Conservation (phyloP, 169 alveolate genomes). For the Haemoproteus tartakovskyi region DNA sequence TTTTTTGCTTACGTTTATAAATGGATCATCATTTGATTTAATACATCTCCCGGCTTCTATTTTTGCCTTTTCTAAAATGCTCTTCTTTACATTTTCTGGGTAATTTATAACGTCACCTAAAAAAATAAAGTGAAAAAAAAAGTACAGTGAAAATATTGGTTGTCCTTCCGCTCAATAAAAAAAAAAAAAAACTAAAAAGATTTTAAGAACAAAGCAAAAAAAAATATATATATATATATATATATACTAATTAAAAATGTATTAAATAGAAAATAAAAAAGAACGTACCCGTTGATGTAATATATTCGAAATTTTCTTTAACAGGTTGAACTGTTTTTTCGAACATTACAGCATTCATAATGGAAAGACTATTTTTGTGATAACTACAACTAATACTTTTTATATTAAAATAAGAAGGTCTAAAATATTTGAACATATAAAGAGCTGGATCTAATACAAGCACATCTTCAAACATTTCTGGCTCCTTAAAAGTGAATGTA, state of each 20-base stretch:
- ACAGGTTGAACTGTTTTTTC: constrained; percentile 26
- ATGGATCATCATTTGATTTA: constrained; percentile 58
- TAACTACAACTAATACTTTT: constrained; percentile 60
- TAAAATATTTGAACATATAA: constrained; percentile 63
- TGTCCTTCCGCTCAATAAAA: too few species aligned
- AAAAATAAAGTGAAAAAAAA: background rate
- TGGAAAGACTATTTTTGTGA: constrained; percentile 55
- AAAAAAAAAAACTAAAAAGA: background rate
- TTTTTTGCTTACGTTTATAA: constrained; percentile 35
- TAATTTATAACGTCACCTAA: constrained; percentile 46
- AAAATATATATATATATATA: background rate
- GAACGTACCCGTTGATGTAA: constrained; percentile 49
- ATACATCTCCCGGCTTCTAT: constrained; percentile 43
- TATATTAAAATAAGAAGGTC: constrained; percentile 56
- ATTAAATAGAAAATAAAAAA: background rate
- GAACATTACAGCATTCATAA: constrained; percentile 63
- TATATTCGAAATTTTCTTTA: constrained; percentile 39
- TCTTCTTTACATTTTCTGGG: constrained; percentile 43
- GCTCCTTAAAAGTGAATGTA: constrained; percentile 20
- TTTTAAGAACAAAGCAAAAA: background rate
- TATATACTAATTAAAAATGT: too few species aligned
- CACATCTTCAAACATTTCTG: constrained; percentile 38
- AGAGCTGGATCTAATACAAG: constrained; percentile 27
- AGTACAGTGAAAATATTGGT: too few species aligned
- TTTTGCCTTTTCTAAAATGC: constrained; percentile 31